Evolutionary conservation across 345 rosid species (phyloP).

Genomic region (Eucalyptus shirleyi): DNA sequence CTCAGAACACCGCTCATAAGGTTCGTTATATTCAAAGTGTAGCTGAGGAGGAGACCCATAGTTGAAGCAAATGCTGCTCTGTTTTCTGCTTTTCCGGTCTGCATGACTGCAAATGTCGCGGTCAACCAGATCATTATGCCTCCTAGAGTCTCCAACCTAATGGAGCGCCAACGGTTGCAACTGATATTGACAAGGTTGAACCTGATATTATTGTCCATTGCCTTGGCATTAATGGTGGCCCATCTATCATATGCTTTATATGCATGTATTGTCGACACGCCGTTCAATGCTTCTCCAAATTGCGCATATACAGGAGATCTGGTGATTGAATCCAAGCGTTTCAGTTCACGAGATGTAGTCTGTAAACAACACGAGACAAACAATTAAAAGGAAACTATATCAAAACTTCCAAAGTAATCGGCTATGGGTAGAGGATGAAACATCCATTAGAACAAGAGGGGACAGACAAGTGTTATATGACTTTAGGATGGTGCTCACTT

Average conservation of each 20-base stretch:
- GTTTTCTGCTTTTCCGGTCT: constrained; percentile 16
- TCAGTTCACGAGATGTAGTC: constrained; percentile 93
- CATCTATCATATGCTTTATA: constrained; percentile 83
- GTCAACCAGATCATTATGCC: constrained; percentile 94
- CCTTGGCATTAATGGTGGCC: constrained; percentile 65
- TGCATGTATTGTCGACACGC: constrained; percentile 75
- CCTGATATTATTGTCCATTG: constrained; percentile 87
- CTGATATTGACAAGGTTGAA: constrained; percentile 77
- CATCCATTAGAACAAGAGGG: neutral
- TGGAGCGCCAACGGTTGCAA: constrained; percentile 76
- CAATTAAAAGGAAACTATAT: neutral
- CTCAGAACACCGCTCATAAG: constrained; percentile 71
- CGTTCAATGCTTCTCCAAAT: constrained; percentile 91
- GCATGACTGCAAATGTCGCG: constrained; percentile 49
- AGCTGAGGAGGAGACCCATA: constrained; percentile 93
- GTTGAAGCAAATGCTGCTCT: constrained; percentile 66
- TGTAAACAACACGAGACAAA: constrained; percentile 5
- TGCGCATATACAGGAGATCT: constrained; percentile 94
- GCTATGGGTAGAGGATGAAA: neutral
- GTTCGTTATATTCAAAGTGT: constrained; percentile 70
- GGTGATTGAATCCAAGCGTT: constrained; percentile 82
- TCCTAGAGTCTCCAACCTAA: constrained; percentile 77
- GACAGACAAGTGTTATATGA: no score
- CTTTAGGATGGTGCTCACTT: no score
- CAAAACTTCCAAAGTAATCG: neutral